Evolutionary conservation across 306 rosid species (phyloP).

Genomic region (Corylus heterophylla): DNA sequence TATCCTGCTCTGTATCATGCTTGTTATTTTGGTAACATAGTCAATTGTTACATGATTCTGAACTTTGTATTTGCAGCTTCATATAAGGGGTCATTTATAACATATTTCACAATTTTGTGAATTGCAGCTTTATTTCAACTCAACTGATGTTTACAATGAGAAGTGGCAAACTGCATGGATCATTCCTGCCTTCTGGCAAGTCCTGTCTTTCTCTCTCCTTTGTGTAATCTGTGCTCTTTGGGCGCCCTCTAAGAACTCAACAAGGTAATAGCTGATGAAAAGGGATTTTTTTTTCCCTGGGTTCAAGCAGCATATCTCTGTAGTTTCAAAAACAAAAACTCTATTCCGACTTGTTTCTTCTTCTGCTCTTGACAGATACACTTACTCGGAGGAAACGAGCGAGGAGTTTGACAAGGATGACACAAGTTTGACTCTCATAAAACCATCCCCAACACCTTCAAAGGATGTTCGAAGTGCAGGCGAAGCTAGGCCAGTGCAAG

Average conservation of each 20-base stretch:
- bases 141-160: constrained; percentile 59
- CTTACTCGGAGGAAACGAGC: constrained; percentile 66
- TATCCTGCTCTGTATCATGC: neutral
- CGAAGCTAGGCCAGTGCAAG: constrained; percentile 50
- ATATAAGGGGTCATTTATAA: neutral
- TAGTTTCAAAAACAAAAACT: neutral
- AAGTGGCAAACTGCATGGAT: constrained; percentile 68
- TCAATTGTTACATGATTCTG: neutral
- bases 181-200: constrained; percentile 71
- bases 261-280: constrained; percentile 50
- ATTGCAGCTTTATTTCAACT: constrained; percentile 61
- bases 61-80: neutral
- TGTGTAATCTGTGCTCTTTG: constrained; percentile 58
- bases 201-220: constrained; percentile 54
- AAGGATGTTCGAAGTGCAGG: constrained; percentile 54
- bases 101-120: constrained; percentile 1
- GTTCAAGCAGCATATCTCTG: constrained; percentile 14
- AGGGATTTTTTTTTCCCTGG: neutral
- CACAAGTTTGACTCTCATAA: constrained; percentile 72
- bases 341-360: neutral
- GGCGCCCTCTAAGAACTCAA: constrained; percentile 79
- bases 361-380: constrained; percentile 53
- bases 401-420: constrained; percentile 90
- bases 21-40: neutral
- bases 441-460: constrained; percentile 64